Percentiles rank a stretch among this genome's conserved stretches.
These are phyloP conservation scores for Taxawa tesnikishii DNA, from an alignment of 2,329 filamentous ascomycete genomes.

Conservation along the genomic window DNA sequence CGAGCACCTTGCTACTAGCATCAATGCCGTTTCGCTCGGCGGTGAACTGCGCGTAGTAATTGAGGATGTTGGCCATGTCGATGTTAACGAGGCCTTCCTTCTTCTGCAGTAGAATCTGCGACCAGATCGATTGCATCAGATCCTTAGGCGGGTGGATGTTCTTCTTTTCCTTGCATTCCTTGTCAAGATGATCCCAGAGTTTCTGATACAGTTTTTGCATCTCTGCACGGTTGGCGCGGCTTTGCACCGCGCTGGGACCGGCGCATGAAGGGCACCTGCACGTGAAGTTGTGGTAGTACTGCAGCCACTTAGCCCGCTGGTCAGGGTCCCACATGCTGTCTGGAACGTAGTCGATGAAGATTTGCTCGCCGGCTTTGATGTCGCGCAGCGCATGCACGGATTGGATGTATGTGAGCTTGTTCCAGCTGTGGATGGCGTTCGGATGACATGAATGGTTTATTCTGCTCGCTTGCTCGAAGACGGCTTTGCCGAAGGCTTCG, in stretches of 20 bases:
- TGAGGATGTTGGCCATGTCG: background rate
- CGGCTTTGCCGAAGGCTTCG: background rate
- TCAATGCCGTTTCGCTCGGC: background rate
- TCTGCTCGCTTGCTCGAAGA: constrained; percentile 19
- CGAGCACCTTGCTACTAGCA: background rate
- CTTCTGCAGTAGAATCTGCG: background rate
- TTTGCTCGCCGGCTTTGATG: constrained; percentile 20
- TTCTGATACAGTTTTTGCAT: background rate
- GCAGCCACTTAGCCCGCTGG: background rate
- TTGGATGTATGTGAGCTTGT: constrained; percentile 9
- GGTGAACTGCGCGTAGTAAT: background rate
- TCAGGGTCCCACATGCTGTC: background rate
- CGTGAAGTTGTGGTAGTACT: background rate
- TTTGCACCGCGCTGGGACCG: too few relatives aligned
- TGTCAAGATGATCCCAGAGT: background rate
- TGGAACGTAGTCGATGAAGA: constrained; percentile 20
- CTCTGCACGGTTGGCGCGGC: too few relatives aligned
- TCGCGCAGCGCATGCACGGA: constrained; percentile 18
- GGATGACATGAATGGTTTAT: constrained; percentile 23
- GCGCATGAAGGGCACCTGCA: background rate
- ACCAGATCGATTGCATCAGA: background rate
- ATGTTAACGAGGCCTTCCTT: background rate
- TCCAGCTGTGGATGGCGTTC: constrained; percentile 20
- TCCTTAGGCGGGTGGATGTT: background rate
- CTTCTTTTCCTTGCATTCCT: background rate